phyloP scores from a whole-genome alignment of 2,329 filamentous ascomycete genomes.

The Aureobasidium pullulans region DNA sequence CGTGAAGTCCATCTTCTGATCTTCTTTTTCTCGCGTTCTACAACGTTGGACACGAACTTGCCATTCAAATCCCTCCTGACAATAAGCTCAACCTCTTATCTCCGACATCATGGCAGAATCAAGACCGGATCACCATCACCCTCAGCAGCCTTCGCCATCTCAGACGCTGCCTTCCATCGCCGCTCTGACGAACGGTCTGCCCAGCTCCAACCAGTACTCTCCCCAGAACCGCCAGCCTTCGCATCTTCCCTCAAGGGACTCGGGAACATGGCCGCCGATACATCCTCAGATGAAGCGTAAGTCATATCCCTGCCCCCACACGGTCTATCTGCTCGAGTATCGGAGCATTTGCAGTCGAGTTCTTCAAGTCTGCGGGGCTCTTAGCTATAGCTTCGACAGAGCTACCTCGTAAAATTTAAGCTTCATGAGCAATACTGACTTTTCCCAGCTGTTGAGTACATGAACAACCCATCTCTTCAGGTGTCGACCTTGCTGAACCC shows the following conservation, averaged over 20 bases:
- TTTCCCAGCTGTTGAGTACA: neutral
- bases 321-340: neutral
- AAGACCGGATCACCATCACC: slow-evolving; percentile 9
- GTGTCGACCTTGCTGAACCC: slow-evolving; percentile 44
- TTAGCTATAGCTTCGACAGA: neutral
- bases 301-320: slow-evolving; percentile 13
- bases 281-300: slow-evolving; percentile 32
- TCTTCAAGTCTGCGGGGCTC: neutral
- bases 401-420: neutral
- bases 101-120: slow-evolving; percentile 10
- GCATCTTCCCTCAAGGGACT: slow-evolving; percentile 28
- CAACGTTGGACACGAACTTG: slow-evolving; percentile 2
- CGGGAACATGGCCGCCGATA: slow-evolving; percentile 28
- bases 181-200: slow-evolving; percentile 30
- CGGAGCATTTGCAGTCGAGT: neutral
- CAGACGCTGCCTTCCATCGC: slow-evolving; percentile 28
- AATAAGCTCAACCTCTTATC: neutral
- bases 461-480: slow-evolving; percentile 36
- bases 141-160: slow-evolving; percentile 16
- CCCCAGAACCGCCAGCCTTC: slow-evolving; percentile 21
- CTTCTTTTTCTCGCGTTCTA: slow-evolving; percentile 8
- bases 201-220: slow-evolving; percentile 24
- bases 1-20: slow-evolving; percentile 3
- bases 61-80: slow-evolving; percentile 2
- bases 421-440: neutral